These are phyloP conservation scores for Psilocybe tampanensis DNA, from an alignment of 768 basidiomycete genomes.

Conservation along the genomic window DNA sequence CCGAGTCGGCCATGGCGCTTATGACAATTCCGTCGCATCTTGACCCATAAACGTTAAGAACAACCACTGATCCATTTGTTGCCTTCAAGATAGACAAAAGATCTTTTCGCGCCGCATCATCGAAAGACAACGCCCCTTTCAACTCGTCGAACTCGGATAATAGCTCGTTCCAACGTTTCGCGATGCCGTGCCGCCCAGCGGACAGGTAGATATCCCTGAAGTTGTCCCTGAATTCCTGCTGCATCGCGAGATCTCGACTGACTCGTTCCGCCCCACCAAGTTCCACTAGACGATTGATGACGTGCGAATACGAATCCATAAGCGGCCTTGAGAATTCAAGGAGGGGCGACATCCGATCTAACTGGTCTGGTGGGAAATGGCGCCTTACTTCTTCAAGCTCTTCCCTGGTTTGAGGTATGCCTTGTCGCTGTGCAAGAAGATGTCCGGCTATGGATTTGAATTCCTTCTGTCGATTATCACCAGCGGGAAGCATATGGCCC, in stretches of 20 bases:
- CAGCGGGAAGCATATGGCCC: background rate
- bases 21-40: background rate
- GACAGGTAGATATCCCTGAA: background rate
- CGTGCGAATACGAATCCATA: background rate
- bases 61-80: background rate
- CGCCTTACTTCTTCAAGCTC: background rate
- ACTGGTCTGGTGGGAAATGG: background rate
- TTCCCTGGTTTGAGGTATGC: background rate
- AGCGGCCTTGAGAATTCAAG: background rate
- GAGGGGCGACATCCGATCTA: background rate
- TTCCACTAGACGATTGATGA: background rate
- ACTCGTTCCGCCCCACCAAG: background rate
- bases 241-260: background rate
- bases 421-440: background rate
- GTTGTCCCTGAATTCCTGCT: background rate
- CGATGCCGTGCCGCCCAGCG: background rate
- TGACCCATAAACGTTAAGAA: background rate
- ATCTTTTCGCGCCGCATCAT: background rate
- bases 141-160: background rate
- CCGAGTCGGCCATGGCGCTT: background rate
- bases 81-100: background rate
- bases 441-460: background rate
- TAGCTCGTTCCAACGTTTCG: background rate
- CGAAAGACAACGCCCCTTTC: background rate
- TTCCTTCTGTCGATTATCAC: background rate